Evolutionary conservation across 331 rosid species (phyloP).

Genomic region (Cydonia oblonga): DNA sequence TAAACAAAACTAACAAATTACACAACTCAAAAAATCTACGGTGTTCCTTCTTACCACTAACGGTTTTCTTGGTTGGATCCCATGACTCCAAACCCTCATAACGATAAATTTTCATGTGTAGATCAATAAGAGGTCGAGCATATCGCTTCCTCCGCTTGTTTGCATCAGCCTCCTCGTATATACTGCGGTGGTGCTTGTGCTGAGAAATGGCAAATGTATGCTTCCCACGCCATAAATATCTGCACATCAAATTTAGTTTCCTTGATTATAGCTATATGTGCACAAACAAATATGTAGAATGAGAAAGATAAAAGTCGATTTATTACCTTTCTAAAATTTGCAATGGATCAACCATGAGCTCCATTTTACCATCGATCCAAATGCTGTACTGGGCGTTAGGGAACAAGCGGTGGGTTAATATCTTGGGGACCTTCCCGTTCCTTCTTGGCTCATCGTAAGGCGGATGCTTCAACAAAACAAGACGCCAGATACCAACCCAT

Average conservation of each 20-base stretch:
- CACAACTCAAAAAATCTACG: not conserved
- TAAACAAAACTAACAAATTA: conserved; percentile 1
- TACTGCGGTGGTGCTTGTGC: conserved; percentile 82
- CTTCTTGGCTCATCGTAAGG: conserved; percentile 99
- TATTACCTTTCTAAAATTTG: conserved; percentile 78
- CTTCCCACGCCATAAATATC: conserved; percentile 88
- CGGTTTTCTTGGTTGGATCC: conserved; percentile 52
- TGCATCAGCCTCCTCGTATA: conserved; percentile 94
- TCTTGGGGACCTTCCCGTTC: conserved; percentile 95
- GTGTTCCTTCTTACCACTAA: conserved; percentile 60
- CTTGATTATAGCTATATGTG: not conserved
- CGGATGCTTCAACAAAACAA: conserved; percentile 58
- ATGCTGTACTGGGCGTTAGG: conserved; percentile 91
- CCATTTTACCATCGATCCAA: conserved; percentile 99
- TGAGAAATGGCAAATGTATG: conserved; percentile 91
- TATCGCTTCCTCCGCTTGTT: conserved; percentile 96
- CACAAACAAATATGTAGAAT: not conserved
- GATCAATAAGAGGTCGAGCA: conserved; percentile 94
- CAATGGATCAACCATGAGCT: conserved; percentile 87
- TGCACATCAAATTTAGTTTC: conserved; percentile 19
- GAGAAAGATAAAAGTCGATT: not conserved
- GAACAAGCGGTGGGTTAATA: conserved; percentile 77
- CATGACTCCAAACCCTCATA: conserved; percentile 89
- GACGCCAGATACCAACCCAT: conserved; percentile 99
- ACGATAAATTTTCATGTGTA: conserved; percentile 89